Base-by-base conservation (phyloP, 257 asterid species). In the Forsythia suspensa region DNA sequence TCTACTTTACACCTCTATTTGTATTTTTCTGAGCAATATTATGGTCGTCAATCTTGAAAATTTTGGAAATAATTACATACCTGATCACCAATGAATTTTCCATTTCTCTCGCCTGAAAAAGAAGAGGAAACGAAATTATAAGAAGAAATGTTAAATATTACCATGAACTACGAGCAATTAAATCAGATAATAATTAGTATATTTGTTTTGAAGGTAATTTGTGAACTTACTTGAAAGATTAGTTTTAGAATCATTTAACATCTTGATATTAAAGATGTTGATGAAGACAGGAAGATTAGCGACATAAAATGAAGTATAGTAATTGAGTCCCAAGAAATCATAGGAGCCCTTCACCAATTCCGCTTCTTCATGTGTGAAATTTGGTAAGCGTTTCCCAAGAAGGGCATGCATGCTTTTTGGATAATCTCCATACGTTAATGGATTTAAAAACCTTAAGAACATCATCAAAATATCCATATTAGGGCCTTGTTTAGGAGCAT, bases 271-370 rank as follows among this genome's bases (percentile, higher is more conserved):
- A 3, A n/a, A n/a, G n/a, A n/a, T n/a, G n/a, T n/a, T n/a, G n/a
- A n/a, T n/a, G n/a, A n/a, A n/a, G n/a, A n/a, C 2, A 6, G 66
- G 12, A 18, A 52, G 10, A 63, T 84, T 73, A 0, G 84, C 79
- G 0, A 88, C 91, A 48, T 84, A 89, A 51, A 72, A 80, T 2
- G 87, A 80, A 18, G 90, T 85, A 63, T 91, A 88, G 82, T 91
- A 88, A 84, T 91, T 91, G 16, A 87, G 3, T 79, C 96, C 94
- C 18, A 85, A n/a, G 61, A 84, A 91, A 76, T 89, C 96, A 11
- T 34, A 82, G 1, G 96, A 91, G 8, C 92, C 90, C 40, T 85
- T 88, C 69, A 89, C n/a, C 76, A 82, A 11, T 12, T 21, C 72
- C 13, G 70, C 74, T 73, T 88, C 77, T 63, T 79, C 51, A 0